A percentile compares a stretch with the other conserved stretches of the same genome.
phyloP scores from a whole-genome alignment of 345 rosid genomes.

The Sapria himalayana region DNA sequence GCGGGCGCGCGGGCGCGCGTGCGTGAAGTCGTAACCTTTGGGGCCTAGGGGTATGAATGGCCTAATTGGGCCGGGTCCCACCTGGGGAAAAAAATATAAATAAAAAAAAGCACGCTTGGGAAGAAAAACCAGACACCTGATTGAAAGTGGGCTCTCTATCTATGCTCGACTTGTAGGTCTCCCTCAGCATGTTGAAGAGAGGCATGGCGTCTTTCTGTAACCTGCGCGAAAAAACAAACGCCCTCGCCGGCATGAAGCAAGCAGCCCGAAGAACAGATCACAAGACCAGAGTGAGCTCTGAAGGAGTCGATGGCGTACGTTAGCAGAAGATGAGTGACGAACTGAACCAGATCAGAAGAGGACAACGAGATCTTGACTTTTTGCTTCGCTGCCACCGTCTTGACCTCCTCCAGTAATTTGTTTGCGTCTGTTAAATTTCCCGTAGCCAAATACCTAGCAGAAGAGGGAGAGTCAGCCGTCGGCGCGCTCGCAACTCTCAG shows the following conservation, averaged over 20 bases:
- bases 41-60: no score
- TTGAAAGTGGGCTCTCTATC: slow-evolving; percentile 69
- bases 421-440: slow-evolving; percentile 81
- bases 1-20: no score
- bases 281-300: no score
- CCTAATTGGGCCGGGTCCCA: no score
- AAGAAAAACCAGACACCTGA: slow-evolving; percentile 29
- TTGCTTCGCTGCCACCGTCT: slow-evolving; percentile 30
- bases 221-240: slow-evolving; percentile 18
- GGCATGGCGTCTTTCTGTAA: slow-evolving; percentile 88
- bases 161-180: slow-evolving; percentile 38
- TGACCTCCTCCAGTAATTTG: slow-evolving; percentile 48
- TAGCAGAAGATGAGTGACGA: slow-evolving; percentile 36
- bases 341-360: slow-evolving; percentile 46
- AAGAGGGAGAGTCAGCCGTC: not conserved
- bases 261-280: not conserved
- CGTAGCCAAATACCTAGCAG: slow-evolving; percentile 51
- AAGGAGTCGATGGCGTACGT: slow-evolving; percentile 25
- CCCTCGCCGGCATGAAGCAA: not conserved
- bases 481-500: not conserved
- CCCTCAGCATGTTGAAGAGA: slow-evolving; percentile 72
- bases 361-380: slow-evolving; percentile 39
- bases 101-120: not conserved
- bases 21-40: no score
- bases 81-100: not conserved